These are phyloP conservation scores for Fusarium sp. DNA, from an alignment of 2,329 filamentous ascomycete species.

Conservation along the genomic window DNA sequence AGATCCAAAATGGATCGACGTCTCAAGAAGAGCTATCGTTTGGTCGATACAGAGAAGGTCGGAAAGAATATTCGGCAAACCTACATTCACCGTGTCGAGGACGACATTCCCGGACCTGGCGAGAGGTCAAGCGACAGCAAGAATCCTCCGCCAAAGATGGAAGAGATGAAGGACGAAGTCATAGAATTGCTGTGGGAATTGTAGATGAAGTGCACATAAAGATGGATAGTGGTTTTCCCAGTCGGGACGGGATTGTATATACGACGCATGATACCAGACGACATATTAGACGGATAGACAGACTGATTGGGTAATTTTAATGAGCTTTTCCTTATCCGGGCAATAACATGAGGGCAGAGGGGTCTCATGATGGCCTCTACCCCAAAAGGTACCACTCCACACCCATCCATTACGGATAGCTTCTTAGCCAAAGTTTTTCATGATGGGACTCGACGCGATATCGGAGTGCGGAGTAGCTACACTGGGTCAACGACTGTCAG, in stretches of 20 bases:
- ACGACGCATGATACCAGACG: conserved; percentile 42
- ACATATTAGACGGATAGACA: conserved; percentile 33
- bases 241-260: conserved; percentile 30
- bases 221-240: conserved; percentile 8
- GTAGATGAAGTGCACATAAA: conserved; percentile 11
- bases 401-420: conserved; percentile 10
- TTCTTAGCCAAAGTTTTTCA: conserved; percentile 7
- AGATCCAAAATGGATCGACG: conserved; percentile 50
- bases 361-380: conserved; percentile 14
- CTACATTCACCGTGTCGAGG: conserved; percentile 61
- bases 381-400: conserved; percentile 19
- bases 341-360: conserved; percentile 18
- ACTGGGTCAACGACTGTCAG: conserved; percentile 1
- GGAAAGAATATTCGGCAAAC: conserved; percentile 63
- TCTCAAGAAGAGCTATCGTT: conserved; percentile 63
- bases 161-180: conserved; percentile 55
- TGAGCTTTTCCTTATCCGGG: conserved; percentile 36
- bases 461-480: conserved; percentile 32
- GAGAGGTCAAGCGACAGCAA: conserved; percentile 45
- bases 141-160: conserved; percentile 24
- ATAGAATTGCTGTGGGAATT: conserved; percentile 61
- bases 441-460: conserved; percentile 27
- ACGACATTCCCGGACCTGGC: conserved; percentile 48
- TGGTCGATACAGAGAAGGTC: conserved; percentile 58
- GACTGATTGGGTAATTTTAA: conserved; percentile 42